These are phyloP conservation scores for Phytophthora syringae DNA, from an alignment of 352 stramenopile species.

Conservation along the genomic window DNA sequence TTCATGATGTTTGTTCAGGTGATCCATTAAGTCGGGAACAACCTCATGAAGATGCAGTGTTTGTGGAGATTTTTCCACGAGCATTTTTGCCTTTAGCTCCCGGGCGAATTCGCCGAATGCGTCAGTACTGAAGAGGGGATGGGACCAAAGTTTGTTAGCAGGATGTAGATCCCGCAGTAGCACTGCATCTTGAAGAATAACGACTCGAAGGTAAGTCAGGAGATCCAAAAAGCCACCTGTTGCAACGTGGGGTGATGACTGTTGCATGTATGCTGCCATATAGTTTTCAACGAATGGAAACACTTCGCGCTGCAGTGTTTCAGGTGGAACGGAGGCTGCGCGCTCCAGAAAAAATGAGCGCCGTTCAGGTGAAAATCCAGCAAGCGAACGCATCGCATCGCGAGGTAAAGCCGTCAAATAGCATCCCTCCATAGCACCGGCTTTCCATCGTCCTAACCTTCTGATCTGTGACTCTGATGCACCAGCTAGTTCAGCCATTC, in stretches of 20 bases:
- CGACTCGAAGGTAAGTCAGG: neutral
- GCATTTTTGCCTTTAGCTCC: slow-evolving; percentile 3
- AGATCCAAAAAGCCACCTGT: slow-evolving; percentile 2
- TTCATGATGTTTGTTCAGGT: slow-evolving; percentile 9
- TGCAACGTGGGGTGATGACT: slow-evolving; percentile 5
- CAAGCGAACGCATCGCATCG: slow-evolving; percentile 6
- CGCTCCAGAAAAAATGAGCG: slow-evolving; percentile 7
- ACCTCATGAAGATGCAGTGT: neutral
- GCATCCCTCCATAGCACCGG: slow-evolving; percentile 1
- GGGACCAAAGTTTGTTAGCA: neutral
- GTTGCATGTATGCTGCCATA: slow-evolving; percentile 1
- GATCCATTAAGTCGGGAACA: slow-evolving; percentile 13
- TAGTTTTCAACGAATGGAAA: slow-evolving; percentile 17
- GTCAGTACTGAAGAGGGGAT: neutral
- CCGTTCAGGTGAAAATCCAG: neutral
- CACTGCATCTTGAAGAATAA: slow-evolving; percentile 11
- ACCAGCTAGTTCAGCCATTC: too few relatives aligned
- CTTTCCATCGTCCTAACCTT: slow-evolving; percentile 11
- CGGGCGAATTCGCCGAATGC: neutral
- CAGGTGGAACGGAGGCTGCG: neutral
- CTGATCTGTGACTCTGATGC: slow-evolving; percentile 7
- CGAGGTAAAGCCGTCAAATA: slow-evolving; percentile 3
- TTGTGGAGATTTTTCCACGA: neutral
- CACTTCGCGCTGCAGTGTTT: slow-evolving; percentile 1
- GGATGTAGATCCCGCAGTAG: slow-evolving; percentile 1